Conservation (phyloP, 2,329 filamentous ascomycete species). For the Magnaporthales sp. region DNA sequence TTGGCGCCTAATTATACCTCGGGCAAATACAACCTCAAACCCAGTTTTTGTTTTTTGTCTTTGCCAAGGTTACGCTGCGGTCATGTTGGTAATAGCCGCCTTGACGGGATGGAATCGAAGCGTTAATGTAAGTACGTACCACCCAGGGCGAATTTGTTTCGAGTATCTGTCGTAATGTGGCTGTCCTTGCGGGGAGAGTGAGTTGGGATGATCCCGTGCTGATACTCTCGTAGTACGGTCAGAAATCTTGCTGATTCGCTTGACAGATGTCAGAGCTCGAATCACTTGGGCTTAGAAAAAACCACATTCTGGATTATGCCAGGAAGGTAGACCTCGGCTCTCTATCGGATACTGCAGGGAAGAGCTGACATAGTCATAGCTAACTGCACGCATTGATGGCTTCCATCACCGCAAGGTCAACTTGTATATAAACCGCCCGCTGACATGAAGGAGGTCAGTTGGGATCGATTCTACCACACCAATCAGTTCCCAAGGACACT, state of each 20-base stretch:
- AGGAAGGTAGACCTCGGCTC: not conserved
- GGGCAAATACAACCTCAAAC: not conserved
- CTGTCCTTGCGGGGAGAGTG: not conserved
- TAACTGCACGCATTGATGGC: not conserved
- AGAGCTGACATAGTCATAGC: not conserved
- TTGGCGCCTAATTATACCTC: not conserved
- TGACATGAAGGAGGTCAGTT: not conserved
- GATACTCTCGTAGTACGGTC: not conserved
- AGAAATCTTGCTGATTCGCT: not conserved
- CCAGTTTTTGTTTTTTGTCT: not conserved
- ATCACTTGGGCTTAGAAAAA: not conserved
- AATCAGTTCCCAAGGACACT: not conserved
- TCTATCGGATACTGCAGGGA: not conserved
- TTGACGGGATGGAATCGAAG: not conserved
- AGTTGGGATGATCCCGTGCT: not conserved
- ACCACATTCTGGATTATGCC: not conserved
- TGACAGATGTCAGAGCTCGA: not conserved
- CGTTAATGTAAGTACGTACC: not conserved
- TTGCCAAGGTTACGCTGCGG: not conserved
- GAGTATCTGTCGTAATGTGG: not conserved
- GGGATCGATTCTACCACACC: not conserved
- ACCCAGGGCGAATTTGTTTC: not conserved
- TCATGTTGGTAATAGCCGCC: not conserved
- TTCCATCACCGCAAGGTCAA: not conserved
- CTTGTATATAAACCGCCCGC: not conserved